These are phyloP conservation scores for Termitomyces sp. DNA, from an alignment of 768 basidiomycete genomes.

Conservation along the genomic window DNA sequence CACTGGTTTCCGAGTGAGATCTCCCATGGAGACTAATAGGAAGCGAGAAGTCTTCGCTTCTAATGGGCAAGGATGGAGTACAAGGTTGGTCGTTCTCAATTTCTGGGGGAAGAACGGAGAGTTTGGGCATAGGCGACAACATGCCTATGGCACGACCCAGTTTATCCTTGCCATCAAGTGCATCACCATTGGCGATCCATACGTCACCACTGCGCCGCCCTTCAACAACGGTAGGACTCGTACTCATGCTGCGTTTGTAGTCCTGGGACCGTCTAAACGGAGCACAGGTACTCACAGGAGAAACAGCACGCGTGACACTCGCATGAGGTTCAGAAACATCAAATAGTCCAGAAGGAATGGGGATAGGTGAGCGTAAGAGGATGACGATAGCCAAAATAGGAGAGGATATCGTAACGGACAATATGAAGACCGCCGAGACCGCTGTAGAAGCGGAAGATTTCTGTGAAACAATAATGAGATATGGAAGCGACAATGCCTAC, in stretches of 20 bases:
- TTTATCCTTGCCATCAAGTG: conserved; percentile 59
- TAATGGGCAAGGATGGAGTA: conserved; percentile 61
- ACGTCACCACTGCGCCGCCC: conserved; percentile 69
- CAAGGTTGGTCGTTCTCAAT: conserved; percentile 36
- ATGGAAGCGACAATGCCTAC: conserved; percentile 61
- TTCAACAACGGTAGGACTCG: conserved; percentile 64
- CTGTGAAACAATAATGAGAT: conserved; percentile 42
- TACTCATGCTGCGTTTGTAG: conserved; percentile 60
- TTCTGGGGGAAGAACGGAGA: conserved; percentile 59
- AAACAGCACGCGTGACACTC: conserved; percentile 35
- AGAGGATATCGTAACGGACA: conserved; percentile 65
- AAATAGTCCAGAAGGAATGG: conserved; percentile 64
- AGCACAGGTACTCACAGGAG: conserved; percentile 35
- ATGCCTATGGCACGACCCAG: conserved; percentile 58
- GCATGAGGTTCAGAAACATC: conserved; percentile 43
- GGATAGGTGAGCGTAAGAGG: conserved; percentile 54
- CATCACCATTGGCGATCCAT: conserved; percentile 71
- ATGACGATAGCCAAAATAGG: conserved; percentile 62
- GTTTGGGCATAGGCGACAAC: conserved; percentile 57
- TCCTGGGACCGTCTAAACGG: conserved; percentile 43
- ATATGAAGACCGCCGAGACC: conserved; percentile 45
- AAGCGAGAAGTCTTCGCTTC: conserved; percentile 42
- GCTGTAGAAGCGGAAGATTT: conserved; percentile 29
- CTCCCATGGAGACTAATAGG: conserved; percentile 40
- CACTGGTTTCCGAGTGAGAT: conserved; percentile 51